Evolutionary conservation across 1,284 basidiomycete species (phyloP), one percentile per base, ranked within the genome.

Genomic region (Gomphus sp.): DNA sequence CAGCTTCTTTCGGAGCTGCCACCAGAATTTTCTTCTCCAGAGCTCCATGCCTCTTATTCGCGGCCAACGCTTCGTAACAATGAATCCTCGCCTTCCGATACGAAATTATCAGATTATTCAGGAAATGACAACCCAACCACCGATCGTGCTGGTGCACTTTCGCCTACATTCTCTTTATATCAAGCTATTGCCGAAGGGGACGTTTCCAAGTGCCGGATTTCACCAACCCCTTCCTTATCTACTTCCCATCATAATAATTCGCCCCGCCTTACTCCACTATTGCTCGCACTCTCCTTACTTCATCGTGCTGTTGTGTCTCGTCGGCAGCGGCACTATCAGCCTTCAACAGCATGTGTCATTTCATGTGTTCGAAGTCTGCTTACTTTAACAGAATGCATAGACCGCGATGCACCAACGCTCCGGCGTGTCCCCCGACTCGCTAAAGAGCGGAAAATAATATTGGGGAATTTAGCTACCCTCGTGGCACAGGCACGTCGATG

Each of bases 281-380:
- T 91, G 8, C 91, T 95, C 64, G 90, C 90, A 16, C 78, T 98
- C 45, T 87, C 89, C 4, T 76, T 98, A 25, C 79, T 98, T 25
- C 89, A 94, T 66, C 88, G 82, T 56, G 91, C 94, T 1, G 92
- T 94, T 18, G 80, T 84, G 25, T 78, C 84, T 33, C 85, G 86
- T 64, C 83, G 91, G 34, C 73, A 84, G n/a, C 73, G 84, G 0
- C 92, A 94, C 71, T 94, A 90, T 66, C 87, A 89, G 66, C 88
- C 89, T 18, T 85, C 88, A 2, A 87, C 89, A 1, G 88, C 88
- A 7, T 94, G 88, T 68, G 90, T 98, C 64, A 96, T 99, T 65
- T 94, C 93, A 3, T 92, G 92, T 57, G 93, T 99, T 43, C 89
- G 96, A n/a, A 84, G 87, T 28, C 86, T 96, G 16, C 80, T 99